Evolutionary conservation across 352 stramenopile genomes (phyloP).

Genomic region (Globisporangium megalacanthum): DNA sequence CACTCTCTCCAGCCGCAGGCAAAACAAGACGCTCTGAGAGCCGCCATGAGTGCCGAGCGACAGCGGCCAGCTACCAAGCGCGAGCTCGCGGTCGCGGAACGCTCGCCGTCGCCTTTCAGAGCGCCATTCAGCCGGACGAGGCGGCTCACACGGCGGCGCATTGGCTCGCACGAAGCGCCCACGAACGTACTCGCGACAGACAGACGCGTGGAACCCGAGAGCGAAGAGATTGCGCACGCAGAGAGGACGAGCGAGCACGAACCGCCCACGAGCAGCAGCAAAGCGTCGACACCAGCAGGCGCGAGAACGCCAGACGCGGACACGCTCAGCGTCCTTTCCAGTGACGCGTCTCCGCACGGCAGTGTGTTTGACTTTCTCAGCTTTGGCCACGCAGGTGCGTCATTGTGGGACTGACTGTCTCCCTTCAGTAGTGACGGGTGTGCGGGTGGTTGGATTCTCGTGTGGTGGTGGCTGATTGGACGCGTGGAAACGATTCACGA

Average conservation of each 20-base stretch:
- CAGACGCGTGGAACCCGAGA: not conserved
- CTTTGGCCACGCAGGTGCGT: slow-evolving; percentile 20
- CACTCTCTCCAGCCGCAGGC: too few species aligned
- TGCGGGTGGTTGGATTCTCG: too few species aligned
- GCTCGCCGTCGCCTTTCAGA: not conserved
- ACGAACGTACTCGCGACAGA: slow-evolving; percentile 4
- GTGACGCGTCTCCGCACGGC: slow-evolving; percentile 32
- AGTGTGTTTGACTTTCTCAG: slow-evolving; percentile 57
- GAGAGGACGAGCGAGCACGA: slow-evolving; percentile 1
- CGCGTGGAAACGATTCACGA: not conserved
- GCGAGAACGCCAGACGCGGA: slow-evolving; percentile 14
- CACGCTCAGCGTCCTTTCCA: slow-evolving; percentile 44
- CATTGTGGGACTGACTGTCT: not conserved
- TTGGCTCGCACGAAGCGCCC: slow-evolving; percentile 2
- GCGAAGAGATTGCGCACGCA: not conserved
- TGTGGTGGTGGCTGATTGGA: too few species aligned
- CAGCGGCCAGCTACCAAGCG: slow-evolving; percentile 8
- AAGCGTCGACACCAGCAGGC: slow-evolving; percentile 12
- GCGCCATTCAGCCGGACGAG: too few species aligned
- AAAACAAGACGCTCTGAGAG: not conserved
- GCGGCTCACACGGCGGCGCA: slow-evolving; percentile 12
- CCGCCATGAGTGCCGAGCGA: not conserved
- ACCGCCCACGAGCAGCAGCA: slow-evolving; percentile 12
- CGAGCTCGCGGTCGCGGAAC: not conserved
- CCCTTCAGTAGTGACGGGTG: too few species aligned